These are phyloP conservation scores for Rutidosis leptorrhynchoides DNA, from an alignment of 129 eudicot genomes.

Conservation along the genomic window DNA sequence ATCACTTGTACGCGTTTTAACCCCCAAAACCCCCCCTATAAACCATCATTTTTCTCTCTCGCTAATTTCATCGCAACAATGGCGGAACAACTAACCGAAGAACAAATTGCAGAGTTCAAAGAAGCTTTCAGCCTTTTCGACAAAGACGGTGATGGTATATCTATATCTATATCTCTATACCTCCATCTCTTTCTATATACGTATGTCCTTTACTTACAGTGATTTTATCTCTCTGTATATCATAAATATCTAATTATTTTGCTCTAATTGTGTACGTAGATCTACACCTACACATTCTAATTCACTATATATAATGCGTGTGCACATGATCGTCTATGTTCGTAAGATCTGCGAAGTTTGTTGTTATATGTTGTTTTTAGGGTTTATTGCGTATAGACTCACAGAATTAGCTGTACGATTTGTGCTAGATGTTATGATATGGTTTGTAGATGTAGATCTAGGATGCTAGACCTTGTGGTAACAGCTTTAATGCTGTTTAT, in stretches of 20 bases:
- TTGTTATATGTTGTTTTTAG: neutral
- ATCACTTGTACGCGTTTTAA: neutral
- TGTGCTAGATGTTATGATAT: neutral
- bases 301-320: neutral
- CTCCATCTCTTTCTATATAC: neutral
- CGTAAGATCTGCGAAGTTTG: conserved; percentile 15
- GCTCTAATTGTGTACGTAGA: neutral
- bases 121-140: conserved; percentile 43
- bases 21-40: neutral
- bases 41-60: neutral
- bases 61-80: conserved; percentile 11
- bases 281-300: neutral
- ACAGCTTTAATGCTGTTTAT: neutral
- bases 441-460: neutral
- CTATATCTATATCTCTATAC: neutral
- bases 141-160: conserved; percentile 39
- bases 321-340: conserved; percentile 1
- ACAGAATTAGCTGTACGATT: neutral
- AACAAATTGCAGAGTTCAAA: conserved; percentile 40
- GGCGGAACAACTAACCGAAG: conserved; percentile 40
- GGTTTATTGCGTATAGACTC: conserved; percentile 2
- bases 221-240: neutral
- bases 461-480: neutral
- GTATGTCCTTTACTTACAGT: neutral
- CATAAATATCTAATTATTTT: neutral